Evolutionary conservation across 345 rosid genomes (phyloP), one percentile per base, ranked within the genome.

Genomic region (Brassica carinata): DNA sequence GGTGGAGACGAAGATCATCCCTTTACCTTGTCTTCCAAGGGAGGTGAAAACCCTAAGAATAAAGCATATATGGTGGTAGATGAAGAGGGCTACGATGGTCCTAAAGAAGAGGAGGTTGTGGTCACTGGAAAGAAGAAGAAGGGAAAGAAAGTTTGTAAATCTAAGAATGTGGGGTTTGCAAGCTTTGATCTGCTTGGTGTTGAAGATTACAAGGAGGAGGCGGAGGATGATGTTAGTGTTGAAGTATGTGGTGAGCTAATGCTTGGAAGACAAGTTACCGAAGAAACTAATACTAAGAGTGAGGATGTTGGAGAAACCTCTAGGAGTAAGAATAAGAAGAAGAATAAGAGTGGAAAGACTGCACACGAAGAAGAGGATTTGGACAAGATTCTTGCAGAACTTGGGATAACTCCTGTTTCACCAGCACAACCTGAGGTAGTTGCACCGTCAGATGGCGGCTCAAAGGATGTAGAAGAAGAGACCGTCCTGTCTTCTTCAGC

Each of bases 361-460:
- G 91, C 85, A 64, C 90, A 90, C 59, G 94, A 96, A 84, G 98
- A 96, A 86, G 97, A 93, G 5, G 98, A 95, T 77, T 86, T 95
- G 89, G 99, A 93, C 80, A 90, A 90, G 85, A 79, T 96, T 83
- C 97, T 96, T 58, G 94, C 98, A 7, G 94, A 87, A 81, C 97
- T 93, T 82, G 97, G 72, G 78, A 43, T 89, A 79, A 67, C 69
- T 64, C 79, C 88, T 40, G 72, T 87, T 76, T 74, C 82, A 57
- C 82, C 64, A 19, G 77, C 76, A 72, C 89, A 81, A 82, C 73
- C 85, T 72, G 93, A 89, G 69, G 71, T 83, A 53, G 73, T 66
- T 30, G 88, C 69, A 69, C 68, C 75, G 7, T 63, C 67, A 33
- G 86, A 78, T 26, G 86, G 77, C 72, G 83, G 81, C 66, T 72